Percentiles rank a stretch among this genome's conserved stretches.
Conservation (phyloP, 2,329 filamentous ascomycete species). For the Metarhizium sp. region DNA sequence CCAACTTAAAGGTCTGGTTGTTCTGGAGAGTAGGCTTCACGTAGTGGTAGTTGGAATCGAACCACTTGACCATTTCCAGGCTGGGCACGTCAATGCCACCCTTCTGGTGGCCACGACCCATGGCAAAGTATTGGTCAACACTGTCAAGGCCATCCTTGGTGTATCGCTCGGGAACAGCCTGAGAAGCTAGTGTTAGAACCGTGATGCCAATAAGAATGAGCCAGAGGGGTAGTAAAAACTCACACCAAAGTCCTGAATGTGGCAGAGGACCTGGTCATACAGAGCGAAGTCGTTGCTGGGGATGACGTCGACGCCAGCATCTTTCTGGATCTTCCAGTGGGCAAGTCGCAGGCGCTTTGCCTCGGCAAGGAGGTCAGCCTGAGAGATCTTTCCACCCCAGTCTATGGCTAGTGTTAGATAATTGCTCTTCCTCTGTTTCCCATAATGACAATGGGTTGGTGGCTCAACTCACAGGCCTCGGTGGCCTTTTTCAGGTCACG, state of each 20-base stretch:
- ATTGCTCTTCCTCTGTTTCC: neutral
- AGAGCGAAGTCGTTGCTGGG: constrained; percentile 99
- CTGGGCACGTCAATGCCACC: constrained; percentile 83
- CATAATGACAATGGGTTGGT: neutral
- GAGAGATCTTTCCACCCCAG: constrained; percentile 92
- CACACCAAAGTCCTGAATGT: constrained; percentile 97
- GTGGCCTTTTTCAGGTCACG: constrained; percentile 99
- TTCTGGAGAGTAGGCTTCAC: constrained; percentile 98
- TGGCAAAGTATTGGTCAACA: constrained; percentile 97
- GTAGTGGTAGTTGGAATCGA: constrained; percentile 99
- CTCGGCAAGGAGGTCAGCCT: constrained; percentile 83
- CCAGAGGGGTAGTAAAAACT: constrained; percentile 23
- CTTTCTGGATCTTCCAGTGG: constrained; percentile 99
- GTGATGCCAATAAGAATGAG: neutral
- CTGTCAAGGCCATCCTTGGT: constrained; percentile 77
- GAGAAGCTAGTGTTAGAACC: constrained; percentile 8
- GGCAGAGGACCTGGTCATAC: constrained; percentile 95
- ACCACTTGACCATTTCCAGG: constrained; percentile 99
- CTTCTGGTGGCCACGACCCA: constrained; percentile 98
- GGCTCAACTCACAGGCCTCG: constrained; percentile 61
- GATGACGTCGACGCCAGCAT: constrained; percentile 94
- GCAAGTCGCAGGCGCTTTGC: constrained; percentile 92
- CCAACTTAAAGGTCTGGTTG: constrained; percentile 91
- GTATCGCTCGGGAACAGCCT: constrained; percentile 91
- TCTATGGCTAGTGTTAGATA: constrained; percentile 27